Evolutionary conservation across 352 stramenopile genomes (phyloP).

Genomic region (Globisporangium middletonii): DNA sequence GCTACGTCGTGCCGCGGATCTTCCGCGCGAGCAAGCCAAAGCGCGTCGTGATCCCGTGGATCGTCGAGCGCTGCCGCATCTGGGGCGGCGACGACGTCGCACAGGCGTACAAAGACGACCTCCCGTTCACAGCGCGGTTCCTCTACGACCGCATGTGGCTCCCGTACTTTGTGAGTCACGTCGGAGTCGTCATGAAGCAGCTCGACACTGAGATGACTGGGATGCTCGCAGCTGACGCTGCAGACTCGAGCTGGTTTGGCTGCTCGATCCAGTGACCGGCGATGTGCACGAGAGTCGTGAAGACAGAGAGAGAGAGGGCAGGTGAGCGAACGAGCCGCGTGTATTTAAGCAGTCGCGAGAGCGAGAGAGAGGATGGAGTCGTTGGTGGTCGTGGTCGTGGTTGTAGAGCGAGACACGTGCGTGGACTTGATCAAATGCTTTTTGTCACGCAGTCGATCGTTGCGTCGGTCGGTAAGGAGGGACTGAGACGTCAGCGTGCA

Average conservation of each 20-base stretch:
- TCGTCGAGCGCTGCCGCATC: slow-evolving; percentile 66
- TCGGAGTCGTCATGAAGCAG: slow-evolving; percentile 68
- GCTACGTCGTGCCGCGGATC: slow-evolving; percentile 71
- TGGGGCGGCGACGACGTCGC: slow-evolving; percentile 60
- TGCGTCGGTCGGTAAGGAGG: no score
- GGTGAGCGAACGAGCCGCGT: neutral
- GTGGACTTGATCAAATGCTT: no score
- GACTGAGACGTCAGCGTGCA: no score
- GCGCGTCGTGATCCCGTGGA: slow-evolving; percentile 72
- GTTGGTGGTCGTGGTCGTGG: no score
- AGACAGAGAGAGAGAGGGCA: neutral
- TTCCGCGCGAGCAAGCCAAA: slow-evolving; percentile 61
- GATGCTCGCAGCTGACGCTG: slow-evolving; percentile 18
- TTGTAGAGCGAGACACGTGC: no score
- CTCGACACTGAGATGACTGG: slow-evolving; percentile 38
- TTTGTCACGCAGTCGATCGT: no score
- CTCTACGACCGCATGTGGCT: slow-evolving; percentile 78
- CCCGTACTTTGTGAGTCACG: slow-evolving; percentile 60
- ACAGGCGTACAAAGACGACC: slow-evolving; percentile 60
- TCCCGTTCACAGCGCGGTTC: slow-evolving; percentile 70
- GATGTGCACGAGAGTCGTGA: neutral
- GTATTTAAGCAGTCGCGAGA: no score
- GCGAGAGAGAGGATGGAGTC: no score
- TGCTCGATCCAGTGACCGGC: slow-evolving; percentile 47
- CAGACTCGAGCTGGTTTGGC: slow-evolving; percentile 51